Conservation (phyloP, 352 stramenopile species). For the Phytophthora litchii region DNA sequence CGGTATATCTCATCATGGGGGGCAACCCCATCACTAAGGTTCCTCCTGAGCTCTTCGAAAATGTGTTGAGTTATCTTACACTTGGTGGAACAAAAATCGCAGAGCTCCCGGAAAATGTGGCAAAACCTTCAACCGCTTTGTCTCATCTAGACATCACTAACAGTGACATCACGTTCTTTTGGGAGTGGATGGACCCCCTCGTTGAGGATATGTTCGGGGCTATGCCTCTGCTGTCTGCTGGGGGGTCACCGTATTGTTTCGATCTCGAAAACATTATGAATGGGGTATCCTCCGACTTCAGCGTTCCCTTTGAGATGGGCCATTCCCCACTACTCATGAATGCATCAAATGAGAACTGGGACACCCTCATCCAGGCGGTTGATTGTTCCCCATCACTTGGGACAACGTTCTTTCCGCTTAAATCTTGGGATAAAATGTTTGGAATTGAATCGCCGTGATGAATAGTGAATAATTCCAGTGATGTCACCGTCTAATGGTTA, state of each 20-base stretch:
- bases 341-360: slow-evolving; percentile 13
- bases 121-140: not conserved
- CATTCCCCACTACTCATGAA: slow-evolving; percentile 18
- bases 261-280: slow-evolving; percentile 14
- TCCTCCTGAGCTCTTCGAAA: slow-evolving; percentile 5
- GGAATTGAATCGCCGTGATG: no score
- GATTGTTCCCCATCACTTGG: slow-evolving; percentile 3
- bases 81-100: not conserved
- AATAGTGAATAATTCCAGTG: no score
- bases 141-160: slow-evolving; percentile 8
- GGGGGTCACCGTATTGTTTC: slow-evolving; percentile 12
- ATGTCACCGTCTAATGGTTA: no score
- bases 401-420: slow-evolving; percentile 7
- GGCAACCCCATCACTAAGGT: slow-evolving; percentile 1
- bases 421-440: no score
- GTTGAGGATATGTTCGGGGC: not conserved
- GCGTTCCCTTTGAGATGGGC: not conserved
- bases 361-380: slow-evolving; percentile 1
- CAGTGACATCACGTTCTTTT: slow-evolving; percentile 19
- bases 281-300: slow-evolving; percentile 9
- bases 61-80: not conserved
- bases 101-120: slow-evolving; percentile 1
- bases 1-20: slow-evolving; percentile 1
- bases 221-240: not conserved
- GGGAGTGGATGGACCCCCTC: slow-evolving; percentile 22